Evolutionary conservation across 169 alveolate genomes (phyloP).

Genomic region (Eimeria nieschulzi): DNA sequence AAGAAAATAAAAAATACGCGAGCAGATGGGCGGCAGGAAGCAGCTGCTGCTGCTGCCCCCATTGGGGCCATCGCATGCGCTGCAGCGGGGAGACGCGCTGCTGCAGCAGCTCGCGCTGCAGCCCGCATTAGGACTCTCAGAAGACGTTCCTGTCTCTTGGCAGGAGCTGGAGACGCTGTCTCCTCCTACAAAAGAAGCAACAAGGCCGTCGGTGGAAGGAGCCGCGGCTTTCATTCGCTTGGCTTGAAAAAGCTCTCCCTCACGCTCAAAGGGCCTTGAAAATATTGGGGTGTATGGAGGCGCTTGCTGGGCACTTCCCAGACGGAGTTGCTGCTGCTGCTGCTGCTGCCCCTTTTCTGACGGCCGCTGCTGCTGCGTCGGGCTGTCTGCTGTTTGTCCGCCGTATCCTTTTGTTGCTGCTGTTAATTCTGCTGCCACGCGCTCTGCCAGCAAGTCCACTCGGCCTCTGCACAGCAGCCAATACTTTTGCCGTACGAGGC

Average conservation of each 20-base stretch:
- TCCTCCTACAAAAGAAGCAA: too few relatives aligned
- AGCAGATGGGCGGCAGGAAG: slow-evolving; percentile 32
- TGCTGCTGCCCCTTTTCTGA: neutral
- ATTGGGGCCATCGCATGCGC: neutral
- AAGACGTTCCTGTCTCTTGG: too few relatives aligned
- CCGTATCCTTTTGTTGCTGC: neutral
- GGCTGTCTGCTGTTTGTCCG: neutral
- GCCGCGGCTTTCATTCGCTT: neutral
- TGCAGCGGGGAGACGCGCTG: neutral
- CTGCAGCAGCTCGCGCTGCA: neutral
- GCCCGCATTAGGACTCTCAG: neutral
- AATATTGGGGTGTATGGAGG: neutral
- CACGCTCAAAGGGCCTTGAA: neutral
- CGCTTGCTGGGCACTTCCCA: neutral
- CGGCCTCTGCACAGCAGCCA: slow-evolving; percentile 3
- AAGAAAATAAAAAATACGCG: neutral
- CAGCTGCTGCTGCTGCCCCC: neutral
- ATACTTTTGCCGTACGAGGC: neutral
- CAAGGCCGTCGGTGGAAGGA: too few relatives aligned
- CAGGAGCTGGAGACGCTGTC: too few relatives aligned
- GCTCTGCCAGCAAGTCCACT: neutral
- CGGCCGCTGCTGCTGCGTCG: neutral
- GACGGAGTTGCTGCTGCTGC: neutral
- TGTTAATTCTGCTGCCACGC: neutral
- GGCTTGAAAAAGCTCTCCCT: neutral